phyloP scores from a whole-genome alignment of 1,284 basidiomycete species.

The Trichosporon sp. region DNA sequence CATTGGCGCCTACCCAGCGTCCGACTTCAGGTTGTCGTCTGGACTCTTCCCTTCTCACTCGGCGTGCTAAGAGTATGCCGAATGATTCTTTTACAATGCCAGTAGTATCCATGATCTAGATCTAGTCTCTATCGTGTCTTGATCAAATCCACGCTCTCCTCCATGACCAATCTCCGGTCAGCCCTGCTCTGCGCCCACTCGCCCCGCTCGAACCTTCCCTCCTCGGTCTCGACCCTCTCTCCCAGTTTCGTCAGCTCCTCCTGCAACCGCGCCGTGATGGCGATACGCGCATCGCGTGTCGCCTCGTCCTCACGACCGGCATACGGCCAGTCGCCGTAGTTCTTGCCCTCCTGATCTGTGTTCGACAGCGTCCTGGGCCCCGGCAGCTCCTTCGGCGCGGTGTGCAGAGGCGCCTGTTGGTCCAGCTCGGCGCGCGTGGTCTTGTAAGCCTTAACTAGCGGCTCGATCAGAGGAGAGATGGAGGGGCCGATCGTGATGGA shows the following conservation, averaged over 20 bases:
- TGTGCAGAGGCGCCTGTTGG: constrained; percentile 5
- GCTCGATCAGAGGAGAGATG: constrained; percentile 35
- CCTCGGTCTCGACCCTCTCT: constrained; percentile 35
- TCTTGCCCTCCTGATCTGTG: constrained; percentile 20
- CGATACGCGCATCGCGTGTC: constrained; percentile 23
- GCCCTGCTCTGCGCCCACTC: constrained; percentile 37
- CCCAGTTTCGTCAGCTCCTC: constrained; percentile 37
- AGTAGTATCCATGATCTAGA: neutral
- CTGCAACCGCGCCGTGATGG: constrained; percentile 33
- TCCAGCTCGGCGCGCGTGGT: neutral
- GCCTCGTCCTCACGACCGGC: constrained; percentile 18
- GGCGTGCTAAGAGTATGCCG: too few relatives aligned
- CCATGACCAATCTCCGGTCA: neutral
- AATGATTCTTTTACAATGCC: neutral
- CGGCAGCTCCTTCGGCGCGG: constrained; percentile 28
- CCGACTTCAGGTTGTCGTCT: neutral
- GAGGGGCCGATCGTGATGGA: constrained; percentile 44
- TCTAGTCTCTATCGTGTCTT: neutral
- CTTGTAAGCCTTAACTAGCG: constrained; percentile 38
- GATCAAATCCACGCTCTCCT: neutral
- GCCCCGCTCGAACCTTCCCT: constrained; percentile 40
- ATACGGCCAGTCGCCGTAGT: neutral
- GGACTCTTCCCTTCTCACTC: neutral
- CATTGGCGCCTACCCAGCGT: neutral
- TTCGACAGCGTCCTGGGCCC: constrained; percentile 23